Percentiles rank a stretch among this genome's conserved stretches.
Conservation (phyloP, 179 eudicot species). For the Heliamphora pulchella region DNA sequence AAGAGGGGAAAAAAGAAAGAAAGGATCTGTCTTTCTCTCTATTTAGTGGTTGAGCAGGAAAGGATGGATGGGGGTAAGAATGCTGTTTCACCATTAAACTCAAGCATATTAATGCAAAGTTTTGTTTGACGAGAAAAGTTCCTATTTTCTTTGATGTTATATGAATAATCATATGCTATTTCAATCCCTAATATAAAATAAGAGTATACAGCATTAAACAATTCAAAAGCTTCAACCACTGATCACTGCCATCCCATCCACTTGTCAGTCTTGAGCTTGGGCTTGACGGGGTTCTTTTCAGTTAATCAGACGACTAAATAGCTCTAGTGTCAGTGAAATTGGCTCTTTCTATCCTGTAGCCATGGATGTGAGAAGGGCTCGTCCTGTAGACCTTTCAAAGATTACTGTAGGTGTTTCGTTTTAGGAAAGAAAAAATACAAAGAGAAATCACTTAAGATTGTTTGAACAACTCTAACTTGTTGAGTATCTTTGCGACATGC, state of each 20-base stretch:
- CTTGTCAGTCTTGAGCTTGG: background rate
- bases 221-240: no score
- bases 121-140: no score
- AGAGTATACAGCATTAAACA: no score
- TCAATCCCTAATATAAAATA: no score
- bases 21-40: background rate
- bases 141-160: background rate
- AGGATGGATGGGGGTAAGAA: no score
- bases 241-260: background rate
- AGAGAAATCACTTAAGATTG: no score
- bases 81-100: background rate
- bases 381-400: background rate
- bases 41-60: conserved; percentile 9
- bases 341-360: background rate
- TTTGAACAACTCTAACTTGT: background rate
- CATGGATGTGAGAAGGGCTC: background rate
- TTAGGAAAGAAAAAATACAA: no score
- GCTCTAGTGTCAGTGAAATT: background rate
- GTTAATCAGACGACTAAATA: background rate
- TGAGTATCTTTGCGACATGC: background rate
- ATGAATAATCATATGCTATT: background rate
- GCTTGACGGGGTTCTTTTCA: background rate
- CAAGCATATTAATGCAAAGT: background rate
- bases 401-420: no score
- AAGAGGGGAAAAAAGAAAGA: no score